These are phyloP conservation scores for Pestalotiopsis sp. DNA, from an alignment of 2,329 filamentous ascomycete genomes.

Conservation along the genomic window DNA sequence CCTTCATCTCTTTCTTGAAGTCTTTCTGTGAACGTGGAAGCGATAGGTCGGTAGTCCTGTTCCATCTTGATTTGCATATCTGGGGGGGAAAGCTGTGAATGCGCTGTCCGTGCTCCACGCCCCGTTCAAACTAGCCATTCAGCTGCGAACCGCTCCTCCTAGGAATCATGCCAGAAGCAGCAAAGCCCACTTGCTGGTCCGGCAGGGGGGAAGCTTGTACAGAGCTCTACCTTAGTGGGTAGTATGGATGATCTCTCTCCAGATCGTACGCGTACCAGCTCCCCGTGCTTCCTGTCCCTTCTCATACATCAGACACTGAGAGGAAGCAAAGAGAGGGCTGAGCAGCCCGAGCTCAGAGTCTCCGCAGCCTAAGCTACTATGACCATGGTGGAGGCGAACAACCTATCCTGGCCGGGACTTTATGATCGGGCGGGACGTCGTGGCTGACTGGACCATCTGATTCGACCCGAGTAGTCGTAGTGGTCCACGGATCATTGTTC, in stretches of 20 bases:
- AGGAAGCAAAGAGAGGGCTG: background rate
- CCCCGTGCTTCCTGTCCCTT: background rate
- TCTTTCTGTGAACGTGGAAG: background rate
- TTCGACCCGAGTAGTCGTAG: background rate
- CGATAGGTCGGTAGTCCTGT: background rate
- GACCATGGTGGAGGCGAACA: background rate
- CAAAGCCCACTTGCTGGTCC: background rate
- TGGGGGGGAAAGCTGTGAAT: background rate
- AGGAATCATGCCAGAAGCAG: background rate
- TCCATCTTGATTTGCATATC: background rate
- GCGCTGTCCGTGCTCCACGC: background rate
- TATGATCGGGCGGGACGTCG: background rate
- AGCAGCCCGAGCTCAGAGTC: background rate
- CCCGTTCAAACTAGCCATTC: conserved; percentile 2
- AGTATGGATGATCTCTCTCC: background rate
- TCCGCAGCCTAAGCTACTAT: background rate
- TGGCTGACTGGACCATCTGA: background rate
- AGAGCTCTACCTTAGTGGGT: background rate
- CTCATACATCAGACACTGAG: background rate
- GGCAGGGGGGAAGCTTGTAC: background rate
- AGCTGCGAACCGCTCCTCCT: conserved; percentile 2
- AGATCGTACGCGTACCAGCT: background rate
- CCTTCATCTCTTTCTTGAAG: background rate
- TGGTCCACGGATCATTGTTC: background rate
- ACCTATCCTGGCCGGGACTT: background rate